Base-by-base conservation (phyloP, 2,329 filamentous ascomycete genomes). In the Byssoonygena ceratinophila region DNA sequence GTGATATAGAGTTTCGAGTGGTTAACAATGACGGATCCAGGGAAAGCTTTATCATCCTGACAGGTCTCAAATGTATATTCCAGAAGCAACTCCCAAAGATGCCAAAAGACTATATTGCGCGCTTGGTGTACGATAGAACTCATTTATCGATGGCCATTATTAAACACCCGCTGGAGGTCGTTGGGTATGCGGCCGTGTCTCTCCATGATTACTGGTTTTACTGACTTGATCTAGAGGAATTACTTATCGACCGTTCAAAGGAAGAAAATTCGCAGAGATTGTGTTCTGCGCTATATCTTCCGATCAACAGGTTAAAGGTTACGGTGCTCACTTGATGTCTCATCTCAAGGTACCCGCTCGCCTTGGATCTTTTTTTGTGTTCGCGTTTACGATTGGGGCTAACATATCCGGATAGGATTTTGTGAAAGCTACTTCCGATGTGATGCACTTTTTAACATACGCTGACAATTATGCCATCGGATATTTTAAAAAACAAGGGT, bases 361-460 rank as follows among this genome's bases (percentile, higher is more conserved):
- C 37, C 14, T 23, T 25, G 32, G 9, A 16, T 3, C 23, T 41
- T 25, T 18, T n/a, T 41, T 25, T 18, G n/a, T 7, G 16, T 16
- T 20, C 16, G n/a, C 22, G 3, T 31, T 40, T 4, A 2, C n/a
- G 2, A 8, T 16, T 16, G 16, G 2, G 16, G 20, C 52, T 59
- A 23, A 54, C 39, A 41, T 29, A n/a, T 36, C 54, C 59, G 46
- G 51, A 27, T 55, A 74, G 71, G 82, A 98, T 73, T 98, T 96
- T 63, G 92, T 98, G 67, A 96, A 95, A 69, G 90, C 91, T 5
- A 96, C 91, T 0, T 94, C 87, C 51, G 84, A 90, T 59, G 90
- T 98, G 45, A 97, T 96, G 90, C 90, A 98, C 69, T 98, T 98
- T 69, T 77, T 98, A 1, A 98, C 92, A 1, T 98, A 98, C 64